Conservation (phyloP, 2,329 filamentous ascomycete genomes). For the Cercospora sesami region DNA sequence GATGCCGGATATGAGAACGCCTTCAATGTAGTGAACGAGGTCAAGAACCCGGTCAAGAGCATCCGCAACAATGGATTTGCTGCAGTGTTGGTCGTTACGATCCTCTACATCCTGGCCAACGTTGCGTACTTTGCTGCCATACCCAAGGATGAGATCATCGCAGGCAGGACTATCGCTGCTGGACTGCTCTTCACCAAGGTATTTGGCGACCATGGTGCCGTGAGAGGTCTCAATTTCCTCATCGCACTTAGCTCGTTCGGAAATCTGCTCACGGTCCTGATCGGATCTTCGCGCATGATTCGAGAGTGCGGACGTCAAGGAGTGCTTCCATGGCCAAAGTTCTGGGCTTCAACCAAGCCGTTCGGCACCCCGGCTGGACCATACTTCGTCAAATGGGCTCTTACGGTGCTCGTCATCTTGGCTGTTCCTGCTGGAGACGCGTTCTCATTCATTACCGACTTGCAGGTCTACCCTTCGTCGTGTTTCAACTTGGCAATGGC, state of each 20-base stretch:
- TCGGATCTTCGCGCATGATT: conserved; percentile 58
- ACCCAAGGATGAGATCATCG: conserved; percentile 49
- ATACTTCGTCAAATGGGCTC: conserved; percentile 50
- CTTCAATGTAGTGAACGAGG: conserved; percentile 63
- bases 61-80: conserved; percentile 49
- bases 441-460: conserved; percentile 56
- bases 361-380: conserved; percentile 65
- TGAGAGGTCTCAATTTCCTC: conserved; percentile 58
- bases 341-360: conserved; percentile 64
- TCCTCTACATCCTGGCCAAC: conserved; percentile 59
- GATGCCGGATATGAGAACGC: conserved; percentile 50
- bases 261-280: conserved; percentile 57
- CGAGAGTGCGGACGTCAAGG: conserved; percentile 64
- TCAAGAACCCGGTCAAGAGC: conserved; percentile 59
- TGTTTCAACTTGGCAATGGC: conserved; percentile 61
- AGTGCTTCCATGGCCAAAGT: conserved; percentile 59
- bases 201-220: conserved; percentile 53
- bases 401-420: conserved; percentile 62
- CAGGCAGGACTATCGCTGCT: conserved; percentile 57
- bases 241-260: conserved; percentile 61
- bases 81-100: conserved; percentile 43
- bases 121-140: conserved; percentile 62
- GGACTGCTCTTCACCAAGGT: conserved; percentile 60
- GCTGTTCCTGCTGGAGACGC: conserved; percentile 63
- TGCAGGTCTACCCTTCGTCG: conserved; percentile 59